These are phyloP conservation scores for Talaromyces atroroseus DNA, from an alignment of 2,329 filamentous ascomycete species.

Conservation along the genomic window DNA sequence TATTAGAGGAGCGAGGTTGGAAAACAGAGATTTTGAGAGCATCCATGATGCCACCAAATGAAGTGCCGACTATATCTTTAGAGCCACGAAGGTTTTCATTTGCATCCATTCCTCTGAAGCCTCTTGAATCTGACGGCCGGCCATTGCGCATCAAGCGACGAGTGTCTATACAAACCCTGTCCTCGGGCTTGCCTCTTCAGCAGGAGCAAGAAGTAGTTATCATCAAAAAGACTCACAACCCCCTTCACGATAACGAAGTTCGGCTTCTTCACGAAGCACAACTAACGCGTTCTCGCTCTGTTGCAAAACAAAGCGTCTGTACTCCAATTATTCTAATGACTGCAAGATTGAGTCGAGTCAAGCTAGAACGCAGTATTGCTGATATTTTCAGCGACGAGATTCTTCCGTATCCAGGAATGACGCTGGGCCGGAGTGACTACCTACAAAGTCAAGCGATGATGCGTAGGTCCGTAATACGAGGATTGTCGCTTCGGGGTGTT, in stretches of 20 bases:
- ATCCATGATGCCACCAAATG: slow-evolving; percentile 46
- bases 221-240: slow-evolving; percentile 74
- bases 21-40: slow-evolving; percentile 58
- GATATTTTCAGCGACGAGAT: slow-evolving; percentile 81
- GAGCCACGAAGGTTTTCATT: slow-evolving; percentile 25
- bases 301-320: slow-evolving; percentile 56
- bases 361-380: slow-evolving; percentile 66
- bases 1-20: slow-evolving; percentile 76
- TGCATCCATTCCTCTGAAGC: slow-evolving; percentile 65
- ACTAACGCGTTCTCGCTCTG: slow-evolving; percentile 73
- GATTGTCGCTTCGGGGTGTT: slow-evolving; percentile 72
- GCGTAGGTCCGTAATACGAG: slow-evolving; percentile 44
- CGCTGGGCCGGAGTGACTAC: slow-evolving; percentile 60
- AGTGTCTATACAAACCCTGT: slow-evolving; percentile 72
- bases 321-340: slow-evolving; percentile 67
- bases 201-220: slow-evolving; percentile 66
- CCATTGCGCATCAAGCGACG: slow-evolving; percentile 52
- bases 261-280: slow-evolving; percentile 42
- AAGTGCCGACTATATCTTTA: slow-evolving; percentile 41
- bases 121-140: slow-evolving; percentile 69
- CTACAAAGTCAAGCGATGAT: slow-evolving; percentile 80
- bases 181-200: slow-evolving; percentile 63
- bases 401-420: slow-evolving; percentile 79
- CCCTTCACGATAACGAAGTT: slow-evolving; percentile 52
- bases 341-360: slow-evolving; percentile 66